Evolutionary conservation across 2,329 filamentous ascomycete species (phyloP), one percentile per base, ranked within the genome.

Genomic region (Waltergamsia citrina): DNA sequence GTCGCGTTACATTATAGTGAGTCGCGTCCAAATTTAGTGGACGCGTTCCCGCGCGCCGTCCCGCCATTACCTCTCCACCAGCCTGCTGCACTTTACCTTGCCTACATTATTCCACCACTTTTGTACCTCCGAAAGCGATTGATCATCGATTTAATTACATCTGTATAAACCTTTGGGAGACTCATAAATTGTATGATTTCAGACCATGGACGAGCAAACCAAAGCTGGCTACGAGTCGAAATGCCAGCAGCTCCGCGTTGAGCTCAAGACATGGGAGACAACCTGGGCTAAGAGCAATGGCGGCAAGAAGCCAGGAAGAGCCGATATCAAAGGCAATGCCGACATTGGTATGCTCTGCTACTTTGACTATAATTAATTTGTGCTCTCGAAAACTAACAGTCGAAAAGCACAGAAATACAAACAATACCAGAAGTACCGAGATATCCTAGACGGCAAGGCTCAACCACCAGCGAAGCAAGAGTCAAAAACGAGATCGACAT

Each of bases 221-320:
- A 65, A 51, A 48, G 48, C 53, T 11, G 47, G 54, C 35, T 72
- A 69, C 38, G 71, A 76, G 48, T 50, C 47, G 8, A 62, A 67
- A 46, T 68, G 67, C 10, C 63, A 66, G 42, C 50, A 65, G 32
- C 60, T 87, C n/a, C 72, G 81, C n/a, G 59, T 64, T 24, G 76
- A 84, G 41, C 60, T 90, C 31, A 90, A 90, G 57, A 55, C 57
- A 43, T 92, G 83, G 78, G 85, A 92, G 52, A 74, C 65, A 42
- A 61, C 71, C 6, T 90, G 84, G 63, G 69, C 73, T 6, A 60
- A 62, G 17, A 53, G 63, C 12, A 70, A 88, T 48, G 62, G 60
- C 21, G 82, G 83, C 33, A 70, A 67, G 42, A 88, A 86, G 60
- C 79, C 84, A 4, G 64, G 69, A 32, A 71, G 81, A 37, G 71